Percentiles rank a stretch among this genome's conserved stretches.
These are phyloP conservation scores for Penicillium chermesinum DNA, from an alignment of 495 filamentous ascomycete genomes.

Conservation along the genomic window DNA sequence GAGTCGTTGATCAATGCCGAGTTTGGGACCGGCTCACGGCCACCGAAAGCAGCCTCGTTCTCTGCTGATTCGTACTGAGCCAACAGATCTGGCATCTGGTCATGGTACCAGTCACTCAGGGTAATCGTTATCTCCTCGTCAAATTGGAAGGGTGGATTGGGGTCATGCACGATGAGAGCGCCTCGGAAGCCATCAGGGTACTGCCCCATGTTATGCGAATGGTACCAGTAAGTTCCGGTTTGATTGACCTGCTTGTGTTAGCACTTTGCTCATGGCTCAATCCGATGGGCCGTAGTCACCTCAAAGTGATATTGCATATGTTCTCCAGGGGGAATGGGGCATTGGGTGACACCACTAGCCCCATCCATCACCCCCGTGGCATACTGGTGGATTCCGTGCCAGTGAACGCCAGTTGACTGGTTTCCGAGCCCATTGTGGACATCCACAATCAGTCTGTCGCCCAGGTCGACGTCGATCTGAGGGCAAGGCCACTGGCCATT, in stretches of 20 bases:
- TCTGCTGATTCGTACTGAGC: conserved; percentile 47
- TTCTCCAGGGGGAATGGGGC: conserved; percentile 57
- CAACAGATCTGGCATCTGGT: conserved; percentile 55
- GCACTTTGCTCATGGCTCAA: too few relatives aligned
- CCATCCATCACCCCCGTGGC: conserved; percentile 61
- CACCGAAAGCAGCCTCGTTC: conserved; percentile 37
- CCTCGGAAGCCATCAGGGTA: conserved; percentile 78
- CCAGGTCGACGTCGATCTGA: conserved; percentile 59
- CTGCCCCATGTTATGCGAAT: conserved; percentile 66
- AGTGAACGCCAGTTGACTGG: conserved; percentile 65
- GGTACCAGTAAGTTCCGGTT: conserved; percentile 83
- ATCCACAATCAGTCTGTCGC: conserved; percentile 70
- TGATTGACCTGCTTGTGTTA: conserved; percentile 54
- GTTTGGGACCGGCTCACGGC: conserved; percentile 61
- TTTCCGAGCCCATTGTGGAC: conserved; percentile 71
- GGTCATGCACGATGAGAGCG: conserved; percentile 68
- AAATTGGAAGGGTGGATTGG: conserved; percentile 57
- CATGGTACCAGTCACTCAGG: conserved; percentile 63
- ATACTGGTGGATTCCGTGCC: conserved; percentile 63
- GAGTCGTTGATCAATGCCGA: conserved; percentile 66
- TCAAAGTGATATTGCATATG: conserved; percentile 66
- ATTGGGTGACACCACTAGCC: conserved; percentile 57
- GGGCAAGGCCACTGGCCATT: conserved; percentile 78
- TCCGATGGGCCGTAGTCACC: conserved; percentile 44
- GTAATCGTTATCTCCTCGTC: conserved; percentile 63